Conservation (phyloP, 2,329 filamentous ascomycete genomes). For the Aureobasidium zeae region DNA sequence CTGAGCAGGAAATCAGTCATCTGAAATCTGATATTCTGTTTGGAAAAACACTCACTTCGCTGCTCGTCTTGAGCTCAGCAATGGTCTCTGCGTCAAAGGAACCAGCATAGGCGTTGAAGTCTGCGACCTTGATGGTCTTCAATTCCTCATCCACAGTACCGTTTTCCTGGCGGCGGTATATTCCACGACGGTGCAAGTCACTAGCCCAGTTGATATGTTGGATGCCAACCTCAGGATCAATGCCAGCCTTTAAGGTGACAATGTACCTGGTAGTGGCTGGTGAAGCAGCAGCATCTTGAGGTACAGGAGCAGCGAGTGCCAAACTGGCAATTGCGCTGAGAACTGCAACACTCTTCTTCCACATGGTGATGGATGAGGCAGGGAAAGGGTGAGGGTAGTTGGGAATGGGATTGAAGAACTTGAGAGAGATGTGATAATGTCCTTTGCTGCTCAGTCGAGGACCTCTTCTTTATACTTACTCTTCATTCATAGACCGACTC, state of each 20-base stretch:
- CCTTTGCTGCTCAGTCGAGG: neutral
- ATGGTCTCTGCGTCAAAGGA: slow-evolving; percentile 15
- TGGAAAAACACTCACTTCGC: slow-evolving; percentile 4
- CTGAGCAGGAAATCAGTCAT: neutral
- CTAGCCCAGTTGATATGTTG: slow-evolving; percentile 15
- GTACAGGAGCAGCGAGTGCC: slow-evolving; percentile 14
- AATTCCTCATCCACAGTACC: slow-evolving; percentile 13
- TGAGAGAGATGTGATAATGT: neutral
- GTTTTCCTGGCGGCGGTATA: slow-evolving; percentile 13
- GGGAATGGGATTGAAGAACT: neutral
- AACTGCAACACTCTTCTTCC: slow-evolving; percentile 12
- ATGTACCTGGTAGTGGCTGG: slow-evolving; percentile 15
- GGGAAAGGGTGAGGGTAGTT: no score
- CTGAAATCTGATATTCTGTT: accelerated
- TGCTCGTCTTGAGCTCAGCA: slow-evolving; percentile 15
- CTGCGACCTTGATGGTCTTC: slow-evolving; percentile 11
- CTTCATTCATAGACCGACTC: neutral
- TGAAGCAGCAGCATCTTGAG: slow-evolving; percentile 5
- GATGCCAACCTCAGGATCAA: slow-evolving; percentile 4
- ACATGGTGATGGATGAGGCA: neutral
- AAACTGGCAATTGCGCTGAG: slow-evolving; percentile 14
- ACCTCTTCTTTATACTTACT: neutral
- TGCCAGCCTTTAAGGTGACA: slow-evolving; percentile 16
- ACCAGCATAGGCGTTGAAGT: slow-evolving; percentile 16
- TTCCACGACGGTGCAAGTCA: slow-evolving; percentile 15